Evolutionary conservation across 768 basidiomycete species (phyloP), one percentile per base, ranked within the genome.

Genomic region (Lactarius sanguifluus): DNA sequence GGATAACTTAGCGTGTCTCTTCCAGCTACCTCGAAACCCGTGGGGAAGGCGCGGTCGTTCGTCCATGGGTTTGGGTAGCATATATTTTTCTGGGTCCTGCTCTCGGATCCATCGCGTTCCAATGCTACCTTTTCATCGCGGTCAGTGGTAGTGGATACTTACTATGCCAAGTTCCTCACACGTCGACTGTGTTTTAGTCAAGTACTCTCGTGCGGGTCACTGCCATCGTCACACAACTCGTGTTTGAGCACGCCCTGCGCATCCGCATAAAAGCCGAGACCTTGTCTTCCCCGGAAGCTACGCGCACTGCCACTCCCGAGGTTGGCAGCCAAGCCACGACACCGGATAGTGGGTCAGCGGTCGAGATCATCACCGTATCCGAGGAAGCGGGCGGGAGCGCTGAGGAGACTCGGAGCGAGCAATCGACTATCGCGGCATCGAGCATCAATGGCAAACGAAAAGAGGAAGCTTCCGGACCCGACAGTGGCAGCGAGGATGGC

Each of bases 11-110:
- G 57, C 36, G 0, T 41, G 12, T 41, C 5, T 15, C 23, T 13
- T 6, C 5, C 62, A 86, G 83, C 45, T 86, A 89, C 71, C 75
- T 91, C 23, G 88, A 90, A 75, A 80, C 74, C 2, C 75, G 78
- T 13, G 85, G 85, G 2, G 71, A 80, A 64, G 79, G 75, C 25
- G 79, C 86, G 0, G 70, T 75, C 8, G 74, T 88, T 38, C 81
- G 81, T 43, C 89, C 90, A 1, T 89, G 88, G 84, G 82, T 90
- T 8, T 91, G 89, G 88, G 82, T 90, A 15, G 43, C 76, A 0
- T 76, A 77, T 72, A 76, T 87, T 16, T 81, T 85, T 66, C 57
- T 82, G 5, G 85, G 84, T 13, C 83, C 85, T 15, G 72, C 79
- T 6, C 0, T 81, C 15, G 76, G 73, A 16, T 76, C 81, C 6